Conservation (phyloP, 495 filamentous ascomycete species). For the Darksidea phi region DNA sequence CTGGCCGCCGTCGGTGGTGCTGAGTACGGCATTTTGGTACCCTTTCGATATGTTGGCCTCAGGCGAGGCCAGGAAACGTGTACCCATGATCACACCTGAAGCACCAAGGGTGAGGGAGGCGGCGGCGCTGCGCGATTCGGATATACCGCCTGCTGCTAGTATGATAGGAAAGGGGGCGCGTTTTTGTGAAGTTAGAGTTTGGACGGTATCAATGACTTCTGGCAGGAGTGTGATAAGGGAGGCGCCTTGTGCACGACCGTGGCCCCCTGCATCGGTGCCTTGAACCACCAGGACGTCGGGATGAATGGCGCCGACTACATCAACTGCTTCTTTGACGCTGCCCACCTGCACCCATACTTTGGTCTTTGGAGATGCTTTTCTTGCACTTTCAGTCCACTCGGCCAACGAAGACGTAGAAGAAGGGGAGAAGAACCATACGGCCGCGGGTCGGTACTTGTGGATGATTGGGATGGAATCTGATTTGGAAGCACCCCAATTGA, state of each 20-base stretch:
- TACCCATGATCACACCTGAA: constrained; percentile 66
- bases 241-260: constrained; percentile 61
- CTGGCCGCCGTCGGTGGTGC: constrained; percentile 60
- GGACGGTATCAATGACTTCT: constrained; percentile 58
- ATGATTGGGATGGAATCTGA: constrained; percentile 47
- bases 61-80: constrained; percentile 63
- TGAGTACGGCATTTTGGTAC: constrained; percentile 60
- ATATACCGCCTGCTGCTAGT: constrained; percentile 71
- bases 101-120: constrained; percentile 68
- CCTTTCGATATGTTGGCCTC: constrained; percentile 63
- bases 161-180: constrained; percentile 40
- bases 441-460: constrained; percentile 55
- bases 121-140: constrained; percentile 63
- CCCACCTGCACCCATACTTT: constrained; percentile 70
- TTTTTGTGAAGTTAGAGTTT: constrained; percentile 24
- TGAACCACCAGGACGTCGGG: constrained; percentile 74
- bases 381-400: constrained; percentile 55
- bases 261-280: constrained; percentile 72
- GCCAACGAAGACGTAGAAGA: constrained; percentile 49
- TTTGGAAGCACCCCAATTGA: constrained; percentile 56
- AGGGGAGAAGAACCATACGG: constrained; percentile 72
- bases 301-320: constrained; percentile 37
- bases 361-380: constrained; percentile 48
- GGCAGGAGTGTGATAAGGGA: constrained; percentile 60
- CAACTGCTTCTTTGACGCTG: constrained; percentile 56